Percentiles rank a stretch among this genome's conserved stretches.
Conservation (phyloP, 495 filamentous ascomycete species). For the Geopyxis carbonaria region DNA sequence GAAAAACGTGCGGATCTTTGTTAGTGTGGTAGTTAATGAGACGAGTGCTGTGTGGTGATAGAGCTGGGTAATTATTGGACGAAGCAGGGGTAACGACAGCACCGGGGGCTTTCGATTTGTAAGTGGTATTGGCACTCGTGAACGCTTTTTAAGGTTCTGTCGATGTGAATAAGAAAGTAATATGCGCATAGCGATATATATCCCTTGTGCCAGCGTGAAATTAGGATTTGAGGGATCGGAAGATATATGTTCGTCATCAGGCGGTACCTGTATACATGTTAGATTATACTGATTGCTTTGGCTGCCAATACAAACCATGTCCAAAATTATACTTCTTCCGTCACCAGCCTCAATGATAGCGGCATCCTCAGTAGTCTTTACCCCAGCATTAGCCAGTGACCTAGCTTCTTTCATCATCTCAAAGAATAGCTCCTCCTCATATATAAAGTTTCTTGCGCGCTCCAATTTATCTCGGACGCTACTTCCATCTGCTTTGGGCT, state of each 20-base stretch:
- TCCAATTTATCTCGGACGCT: slow-evolving; percentile 47
- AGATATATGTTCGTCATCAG: slow-evolving; percentile 30
- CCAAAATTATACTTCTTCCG: slow-evolving; percentile 42
- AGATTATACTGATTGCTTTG: slow-evolving; percentile 1
- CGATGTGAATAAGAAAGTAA: slow-evolving; percentile 57
- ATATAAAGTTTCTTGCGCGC: slow-evolving; percentile 72
- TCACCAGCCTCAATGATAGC: slow-evolving; percentile 40
- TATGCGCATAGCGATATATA: slow-evolving; percentile 45
- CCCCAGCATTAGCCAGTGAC: slow-evolving; percentile 43
- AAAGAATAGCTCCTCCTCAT: slow-evolving; percentile 85
- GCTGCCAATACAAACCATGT: slow-evolving; percentile 36
- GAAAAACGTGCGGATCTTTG: slow-evolving; percentile 7
- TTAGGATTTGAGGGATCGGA: slow-evolving; percentile 11
- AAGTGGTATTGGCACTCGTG: slow-evolving; percentile 43
- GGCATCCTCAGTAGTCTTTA: slow-evolving; percentile 41
- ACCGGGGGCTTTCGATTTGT: slow-evolving; percentile 32
- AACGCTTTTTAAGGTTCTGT: slow-evolving; percentile 45
- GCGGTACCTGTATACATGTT: slow-evolving; percentile 15
- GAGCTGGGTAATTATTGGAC: slow-evolving; percentile 46
- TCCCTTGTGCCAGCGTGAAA: slow-evolving; percentile 35
- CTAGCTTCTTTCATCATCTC: slow-evolving; percentile 73
- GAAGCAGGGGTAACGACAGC: slow-evolving; percentile 44
- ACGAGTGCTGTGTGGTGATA: slow-evolving; percentile 38
- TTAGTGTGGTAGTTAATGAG: slow-evolving; percentile 28
- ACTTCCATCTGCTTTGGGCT: slow-evolving; percentile 25